Percentiles rank a stretch among this genome's conserved stretches.
phyloP scores from a whole-genome alignment of 129 eudicot species.

The Arctium lappa region DNA sequence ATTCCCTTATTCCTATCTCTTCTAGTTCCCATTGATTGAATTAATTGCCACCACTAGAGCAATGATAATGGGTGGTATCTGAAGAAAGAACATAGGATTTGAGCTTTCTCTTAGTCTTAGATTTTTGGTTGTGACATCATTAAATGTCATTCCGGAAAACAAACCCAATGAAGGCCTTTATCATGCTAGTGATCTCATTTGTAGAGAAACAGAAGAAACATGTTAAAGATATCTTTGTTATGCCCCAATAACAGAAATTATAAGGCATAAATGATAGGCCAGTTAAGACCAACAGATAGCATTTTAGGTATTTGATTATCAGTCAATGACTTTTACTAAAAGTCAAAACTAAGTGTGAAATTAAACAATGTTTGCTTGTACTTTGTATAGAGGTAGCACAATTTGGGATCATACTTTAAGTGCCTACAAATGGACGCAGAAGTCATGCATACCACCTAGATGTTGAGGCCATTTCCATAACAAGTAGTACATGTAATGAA shows the following conservation, averaged over 20 bases:
- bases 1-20: not conserved
- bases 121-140: not conserved
- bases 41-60: not conserved
- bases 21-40: not conserved
- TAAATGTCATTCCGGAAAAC: not conserved
- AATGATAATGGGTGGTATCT: not conserved
- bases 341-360: not conserved
- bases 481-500: not conserved
- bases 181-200: conserved; percentile 1
- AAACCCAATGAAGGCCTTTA: not conserved
- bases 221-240: conserved; percentile 9
- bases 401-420: not conserved
- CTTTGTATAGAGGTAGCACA: not conserved
- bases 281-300: not conserved
- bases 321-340: not conserved
- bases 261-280: not conserved
- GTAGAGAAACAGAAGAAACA: not conserved
- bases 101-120: not conserved
- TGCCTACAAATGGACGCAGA: not conserved
- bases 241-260: not conserved
- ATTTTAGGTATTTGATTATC: not conserved
- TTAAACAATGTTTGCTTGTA: not conserved
- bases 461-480: not conserved
- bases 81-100: not conserved
- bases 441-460: not conserved